Evolutionary conservation across 352 stramenopile species (phyloP).

Genomic region (Phytophthora megakarya): DNA sequence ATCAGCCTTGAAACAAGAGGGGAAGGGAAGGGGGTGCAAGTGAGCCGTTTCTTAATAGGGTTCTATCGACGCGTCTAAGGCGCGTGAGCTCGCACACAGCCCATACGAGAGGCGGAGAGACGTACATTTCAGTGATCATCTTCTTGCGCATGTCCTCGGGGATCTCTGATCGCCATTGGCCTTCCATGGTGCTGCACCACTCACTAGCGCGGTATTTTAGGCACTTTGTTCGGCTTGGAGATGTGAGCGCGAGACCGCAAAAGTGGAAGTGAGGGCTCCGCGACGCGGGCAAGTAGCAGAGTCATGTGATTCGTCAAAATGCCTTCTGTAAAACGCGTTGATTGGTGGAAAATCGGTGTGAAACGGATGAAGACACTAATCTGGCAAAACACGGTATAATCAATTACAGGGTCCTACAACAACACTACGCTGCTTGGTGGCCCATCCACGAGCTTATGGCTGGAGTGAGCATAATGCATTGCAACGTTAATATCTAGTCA

Average conservation of each 20-base stretch:
- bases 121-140: slow-evolving; percentile 90
- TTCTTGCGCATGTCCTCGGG: slow-evolving; percentile 82
- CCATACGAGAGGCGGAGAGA: neutral
- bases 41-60: slow-evolving; percentile 14
- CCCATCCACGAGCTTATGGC: slow-evolving; percentile 20
- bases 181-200: slow-evolving; percentile 47
- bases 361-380: slow-evolving; percentile 32
- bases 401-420: too few species aligned
- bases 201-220: slow-evolving; percentile 17
- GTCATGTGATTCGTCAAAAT: slow-evolving; percentile 31
- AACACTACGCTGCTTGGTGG: slow-evolving; percentile 23
- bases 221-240: slow-evolving; percentile 12
- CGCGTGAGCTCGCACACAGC: neutral
- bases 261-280: slow-evolving; percentile 48
- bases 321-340: neutral
- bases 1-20: slow-evolving; percentile 1
- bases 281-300: neutral
- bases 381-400: slow-evolving; percentile 1
- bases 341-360: slow-evolving; percentile 28
- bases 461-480: slow-evolving; percentile 2
- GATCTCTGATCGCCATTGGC: slow-evolving; percentile 80
- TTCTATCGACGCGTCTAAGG: neutral
- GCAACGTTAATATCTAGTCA: neutral
- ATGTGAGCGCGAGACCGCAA: slow-evolving; percentile 35
- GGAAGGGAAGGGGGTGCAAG: neutral